Evolutionary conservation across 2,329 filamentous ascomycete species (phyloP), one percentile per base, ranked within the genome.

Genomic region (Xylaria multiplex): DNA sequence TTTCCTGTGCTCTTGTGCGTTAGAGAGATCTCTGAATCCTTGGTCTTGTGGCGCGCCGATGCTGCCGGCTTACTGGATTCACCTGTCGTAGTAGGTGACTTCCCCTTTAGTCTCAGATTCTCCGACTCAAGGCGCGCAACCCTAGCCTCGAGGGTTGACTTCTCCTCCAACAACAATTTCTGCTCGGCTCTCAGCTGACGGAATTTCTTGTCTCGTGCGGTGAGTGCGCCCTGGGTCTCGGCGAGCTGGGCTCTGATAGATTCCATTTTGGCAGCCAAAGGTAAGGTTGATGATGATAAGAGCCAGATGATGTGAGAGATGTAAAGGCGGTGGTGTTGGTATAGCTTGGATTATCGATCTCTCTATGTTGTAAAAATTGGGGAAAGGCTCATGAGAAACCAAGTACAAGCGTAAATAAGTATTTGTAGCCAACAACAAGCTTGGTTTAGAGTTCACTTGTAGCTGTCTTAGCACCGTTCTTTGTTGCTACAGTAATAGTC

Each of bases 191-290:
- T 62, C 13, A 76, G 50, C 46, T 73, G 52, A n/a, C 73, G 66
- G 37, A 68, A 70, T 30, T 75, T 71, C 22, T 59, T 59, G 53
- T 71, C 67, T 46, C 72, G 73, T 9, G 72, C 67, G 13, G 70
- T 69, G 43, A 75, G 72, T 46, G 70, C 71, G 27, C 68, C 73
- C 54, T 75, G 73, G 45, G 71, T 72, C 24, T 74, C 73, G 52
- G 62, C 54, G 19, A 76, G 73, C 65, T 76, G 74, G 9, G 52
- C 46, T 62, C 74, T 70, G 43, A 76, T 66, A 30, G 72, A 58
- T 14, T 76, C 71, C 74, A 76, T 76, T 43, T 49, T 55, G 49
- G 22, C 14, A n/a, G 48, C 54, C 35, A 59, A 50, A 42, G 30
- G 43, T 54, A n/a, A 32, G 27, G 27, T 1, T 27, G 54, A 49